Evolutionary conservation across 352 stramenopile species (phyloP).

Genomic region (Phytopythium cucurbitacearum): DNA sequence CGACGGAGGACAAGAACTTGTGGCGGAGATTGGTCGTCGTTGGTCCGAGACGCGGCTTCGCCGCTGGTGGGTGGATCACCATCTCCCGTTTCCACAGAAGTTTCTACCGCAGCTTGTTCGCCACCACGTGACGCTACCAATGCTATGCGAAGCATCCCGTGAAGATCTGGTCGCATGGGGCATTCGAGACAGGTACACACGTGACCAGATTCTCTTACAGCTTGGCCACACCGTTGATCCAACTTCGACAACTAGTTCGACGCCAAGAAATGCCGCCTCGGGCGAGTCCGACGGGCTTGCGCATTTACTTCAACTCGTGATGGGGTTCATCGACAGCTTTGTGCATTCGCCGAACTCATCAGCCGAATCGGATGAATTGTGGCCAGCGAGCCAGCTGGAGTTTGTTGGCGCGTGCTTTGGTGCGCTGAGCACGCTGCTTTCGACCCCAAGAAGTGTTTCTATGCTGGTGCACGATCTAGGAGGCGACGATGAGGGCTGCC

Average conservation of each 20-base stretch:
- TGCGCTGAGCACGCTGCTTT: constrained; percentile 35
- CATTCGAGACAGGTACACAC: constrained; percentile 41
- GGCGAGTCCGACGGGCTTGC: constrained; percentile 30
- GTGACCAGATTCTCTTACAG: constrained; percentile 47
- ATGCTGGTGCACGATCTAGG: constrained; percentile 44
- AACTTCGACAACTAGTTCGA: too few species aligned
- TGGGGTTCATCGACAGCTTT: constrained; percentile 55
- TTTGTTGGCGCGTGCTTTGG: constrained; percentile 38
- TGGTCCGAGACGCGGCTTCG: constrained; percentile 54
- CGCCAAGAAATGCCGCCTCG: too few species aligned
- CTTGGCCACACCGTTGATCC: constrained; percentile 4
- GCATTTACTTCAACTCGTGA: constrained; percentile 45
- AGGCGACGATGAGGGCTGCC: constrained; percentile 44
- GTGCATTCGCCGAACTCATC: constrained; percentile 19
- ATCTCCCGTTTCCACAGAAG: constrained; percentile 31
- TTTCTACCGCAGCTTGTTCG: constrained; percentile 33
- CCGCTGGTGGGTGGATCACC: constrained; percentile 43
- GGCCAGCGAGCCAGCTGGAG: constrained; percentile 32
- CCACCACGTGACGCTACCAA: constrained; percentile 38
- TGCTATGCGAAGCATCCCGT: constrained; percentile 45
- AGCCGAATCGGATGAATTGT: constrained; percentile 14
- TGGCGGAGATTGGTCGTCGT: constrained; percentile 29
- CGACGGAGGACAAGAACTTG: constrained; percentile 14
- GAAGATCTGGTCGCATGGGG: constrained; percentile 74
- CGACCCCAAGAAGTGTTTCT: constrained; percentile 25